These are phyloP conservation scores for Fusarium sp. DNA, from an alignment of 2,329 filamentous ascomycete genomes.

Conservation along the genomic window DNA sequence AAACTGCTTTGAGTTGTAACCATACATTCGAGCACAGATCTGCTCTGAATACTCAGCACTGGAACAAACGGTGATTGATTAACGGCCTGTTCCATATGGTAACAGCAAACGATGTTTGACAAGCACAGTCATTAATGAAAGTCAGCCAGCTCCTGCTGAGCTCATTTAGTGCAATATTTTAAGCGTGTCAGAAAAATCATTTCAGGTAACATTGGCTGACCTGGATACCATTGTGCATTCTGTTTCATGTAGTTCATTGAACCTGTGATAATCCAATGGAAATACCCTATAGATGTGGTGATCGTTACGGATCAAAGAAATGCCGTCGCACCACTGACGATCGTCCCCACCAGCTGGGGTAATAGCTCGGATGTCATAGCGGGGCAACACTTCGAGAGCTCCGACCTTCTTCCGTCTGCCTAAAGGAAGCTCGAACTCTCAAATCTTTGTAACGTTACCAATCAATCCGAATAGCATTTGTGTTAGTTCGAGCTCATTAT, in stretches of 20 bases:
- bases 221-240: background rate
- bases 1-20: background rate
- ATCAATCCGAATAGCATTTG: conserved; percentile 18
- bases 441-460: conserved; percentile 2
- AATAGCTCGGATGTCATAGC: conserved; percentile 40
- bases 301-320: conserved; percentile 7
- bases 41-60: background rate
- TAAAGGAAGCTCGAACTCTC: conserved; percentile 34
- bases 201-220: background rate
- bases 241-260: background rate
- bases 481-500: conserved; percentile 11
- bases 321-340: background rate
- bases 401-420: conserved; percentile 43
- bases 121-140: rapidly evolving
- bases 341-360: background rate
- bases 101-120: too few relatives aligned
- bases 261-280: too few relatives aligned
- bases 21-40: background rate
- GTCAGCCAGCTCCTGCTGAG: rapidly evolving
- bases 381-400: conserved; percentile 35
- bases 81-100: rapidly evolving
- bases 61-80: rapidly evolving
- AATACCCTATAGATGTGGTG: background rate
- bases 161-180: too few relatives aligned
- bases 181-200: background rate